phyloP scores from a whole-genome alignment of 495 filamentous ascomycete species.

The Penicillium antarcticum region DNA sequence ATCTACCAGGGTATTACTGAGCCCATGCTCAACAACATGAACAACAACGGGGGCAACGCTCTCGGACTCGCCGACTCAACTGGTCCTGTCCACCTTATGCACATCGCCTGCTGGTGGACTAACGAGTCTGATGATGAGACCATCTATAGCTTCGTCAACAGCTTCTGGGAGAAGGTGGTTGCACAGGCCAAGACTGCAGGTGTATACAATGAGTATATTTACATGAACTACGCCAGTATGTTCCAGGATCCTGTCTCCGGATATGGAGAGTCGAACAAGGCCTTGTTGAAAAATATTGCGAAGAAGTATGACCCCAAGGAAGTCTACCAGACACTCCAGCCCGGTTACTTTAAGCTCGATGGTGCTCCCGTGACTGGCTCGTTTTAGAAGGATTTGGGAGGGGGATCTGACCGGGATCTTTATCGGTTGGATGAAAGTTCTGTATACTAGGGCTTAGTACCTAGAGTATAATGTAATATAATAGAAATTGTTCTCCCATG shows the following conservation, averaged over 20 bases:
- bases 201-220: constrained; percentile 51
- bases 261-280: constrained; percentile 34
- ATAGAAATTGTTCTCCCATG: background rate
- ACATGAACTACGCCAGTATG: constrained; percentile 50
- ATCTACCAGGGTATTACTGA: constrained; percentile 48
- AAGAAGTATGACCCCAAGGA: constrained; percentile 34
- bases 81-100: constrained; percentile 37
- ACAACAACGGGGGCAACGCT: constrained; percentile 48
- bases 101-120: constrained; percentile 34
- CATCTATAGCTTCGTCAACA: constrained; percentile 17
- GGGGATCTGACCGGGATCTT: background rate
- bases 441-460: background rate
- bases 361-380: constrained; percentile 14
- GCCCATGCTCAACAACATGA: constrained; percentile 34
- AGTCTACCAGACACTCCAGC: constrained; percentile 37
- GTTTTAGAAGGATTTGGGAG: background rate
- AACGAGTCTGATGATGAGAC: constrained; percentile 29
- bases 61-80: constrained; percentile 44
- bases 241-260: constrained; percentile 37
- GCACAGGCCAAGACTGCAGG: constrained; percentile 39
- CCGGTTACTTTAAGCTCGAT: constrained; percentile 41
- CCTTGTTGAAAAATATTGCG: constrained; percentile 28
- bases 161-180: constrained; percentile 14
- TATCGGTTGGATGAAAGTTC: background rate
- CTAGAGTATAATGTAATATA: background rate